These are phyloP conservation scores for Cryptococcus sp. DNA, from an alignment of 1,284 basidiomycete genomes.

Conservation along the genomic window DNA sequence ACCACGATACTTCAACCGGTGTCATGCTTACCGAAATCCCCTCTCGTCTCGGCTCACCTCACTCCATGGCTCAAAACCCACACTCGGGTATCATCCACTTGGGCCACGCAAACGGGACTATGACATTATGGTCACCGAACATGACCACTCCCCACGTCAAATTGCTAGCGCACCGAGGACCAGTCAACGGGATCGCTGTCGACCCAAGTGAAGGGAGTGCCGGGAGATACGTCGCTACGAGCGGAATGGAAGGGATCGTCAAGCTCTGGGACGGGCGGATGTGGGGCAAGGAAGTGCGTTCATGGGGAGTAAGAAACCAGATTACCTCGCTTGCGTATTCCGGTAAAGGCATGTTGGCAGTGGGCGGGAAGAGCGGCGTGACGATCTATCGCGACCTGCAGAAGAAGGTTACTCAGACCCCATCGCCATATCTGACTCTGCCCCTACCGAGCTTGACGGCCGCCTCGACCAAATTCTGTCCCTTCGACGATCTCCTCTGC, in stretches of 20 bases:
- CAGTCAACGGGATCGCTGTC: conserved; percentile 76
- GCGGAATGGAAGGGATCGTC: conserved; percentile 82
- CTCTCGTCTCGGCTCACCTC: conserved; percentile 85
- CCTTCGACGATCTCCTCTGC: conserved; percentile 89
- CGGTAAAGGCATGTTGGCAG: conserved; percentile 77
- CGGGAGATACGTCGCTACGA: conserved; percentile 88
- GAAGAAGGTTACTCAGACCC: conserved; percentile 42
- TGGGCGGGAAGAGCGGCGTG: conserved; percentile 76
- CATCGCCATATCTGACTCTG: conserved; percentile 77
- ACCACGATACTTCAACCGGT: conserved; percentile 96
- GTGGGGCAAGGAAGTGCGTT: conserved; percentile 82
- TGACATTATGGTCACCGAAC: conserved; percentile 96
- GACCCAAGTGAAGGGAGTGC: conserved; percentile 70
- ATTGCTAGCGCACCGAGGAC: conserved; percentile 86
- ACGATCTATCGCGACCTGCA: conserved; percentile 61
- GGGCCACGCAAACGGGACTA: conserved; percentile 79
- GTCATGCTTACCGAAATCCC: conserved; percentile 82
- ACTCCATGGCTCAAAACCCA: conserved; percentile 85
- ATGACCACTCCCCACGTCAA: conserved; percentile 87
- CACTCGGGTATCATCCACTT: conserved; percentile 92
- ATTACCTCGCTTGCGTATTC: conserved; percentile 54
- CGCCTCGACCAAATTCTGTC: conserved; percentile 71
- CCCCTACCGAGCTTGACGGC: conserved; percentile 64
- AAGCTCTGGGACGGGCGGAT: conserved; percentile 96
- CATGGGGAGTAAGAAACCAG: conserved; percentile 70